A percentile compares a stretch with the other conserved stretches of the same genome.
Evolutionary conservation across 108 stramenopile genomes (phyloP).

Genomic region (Cyclotella atomus): DNA sequence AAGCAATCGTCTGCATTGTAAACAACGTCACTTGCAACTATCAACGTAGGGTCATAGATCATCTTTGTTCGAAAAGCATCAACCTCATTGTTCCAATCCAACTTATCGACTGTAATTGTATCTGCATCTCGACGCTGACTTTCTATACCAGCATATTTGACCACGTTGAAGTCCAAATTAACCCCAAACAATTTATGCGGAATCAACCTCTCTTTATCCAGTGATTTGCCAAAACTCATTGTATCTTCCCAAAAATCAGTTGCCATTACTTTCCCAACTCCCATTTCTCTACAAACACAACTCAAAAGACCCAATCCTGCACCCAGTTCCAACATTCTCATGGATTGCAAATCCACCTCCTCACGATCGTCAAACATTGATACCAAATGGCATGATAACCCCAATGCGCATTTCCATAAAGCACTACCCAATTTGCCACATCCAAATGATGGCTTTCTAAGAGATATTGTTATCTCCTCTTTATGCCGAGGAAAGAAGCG

Average conservation of each 20-base stretch:
- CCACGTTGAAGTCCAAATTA: constrained; percentile 22
- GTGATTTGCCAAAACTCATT: not conserved
- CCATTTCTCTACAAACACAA: constrained; percentile 25
- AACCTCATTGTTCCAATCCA: constrained; percentile 11
- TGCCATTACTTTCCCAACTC: constrained; percentile 4
- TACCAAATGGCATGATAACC: constrained; percentile 17
- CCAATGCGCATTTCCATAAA: constrained; percentile 17
- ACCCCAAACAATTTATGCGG: constrained; percentile 23
- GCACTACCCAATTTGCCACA: constrained; percentile 20
- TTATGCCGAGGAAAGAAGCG: constrained; percentile 8
- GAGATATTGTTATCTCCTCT: constrained; percentile 8
- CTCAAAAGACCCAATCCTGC: constrained; percentile 11
- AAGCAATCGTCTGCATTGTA: constrained; percentile 6
- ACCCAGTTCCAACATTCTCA: constrained; percentile 19
- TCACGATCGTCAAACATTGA: not conserved
- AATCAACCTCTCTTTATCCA: constrained; percentile 13
- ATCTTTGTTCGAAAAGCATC: constrained; percentile 7
- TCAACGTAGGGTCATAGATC: constrained; percentile 8
- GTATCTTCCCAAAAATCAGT: constrained; percentile 25
- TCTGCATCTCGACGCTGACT: not conserved
- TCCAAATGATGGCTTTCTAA: constrained; percentile 20
- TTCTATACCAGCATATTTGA: constrained; percentile 7
- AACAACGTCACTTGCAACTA: constrained; percentile 20
- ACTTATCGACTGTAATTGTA: not conserved
- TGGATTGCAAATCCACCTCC: not conserved